Evolutionary conservation across 371 early-diverging fungal genomes (phyloP).

Genomic region (Actinomortierella ambigua): DNA sequence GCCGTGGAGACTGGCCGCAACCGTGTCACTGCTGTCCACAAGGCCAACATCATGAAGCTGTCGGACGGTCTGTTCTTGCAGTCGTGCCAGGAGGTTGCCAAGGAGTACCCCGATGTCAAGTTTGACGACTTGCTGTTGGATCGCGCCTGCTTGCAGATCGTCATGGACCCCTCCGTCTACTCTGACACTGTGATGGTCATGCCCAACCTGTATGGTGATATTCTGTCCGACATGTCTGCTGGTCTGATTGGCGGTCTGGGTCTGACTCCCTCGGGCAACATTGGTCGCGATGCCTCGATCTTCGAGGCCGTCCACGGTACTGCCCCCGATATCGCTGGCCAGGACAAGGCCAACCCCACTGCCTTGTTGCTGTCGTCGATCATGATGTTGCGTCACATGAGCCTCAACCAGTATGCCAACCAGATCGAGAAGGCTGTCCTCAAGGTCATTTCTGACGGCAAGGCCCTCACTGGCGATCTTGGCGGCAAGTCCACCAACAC

Average conservation of each 20-base stretch:
- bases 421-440: constrained; percentile 91
- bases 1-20: constrained; percentile 89
- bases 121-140: constrained; percentile 93
- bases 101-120: constrained; percentile 92
- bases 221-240: constrained; percentile 96
- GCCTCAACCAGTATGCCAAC: constrained; percentile 76
- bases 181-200: constrained; percentile 97
- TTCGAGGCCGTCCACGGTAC: constrained; percentile 99
- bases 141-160: constrained; percentile 92
- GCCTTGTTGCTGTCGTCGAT: constrained; percentile 92
- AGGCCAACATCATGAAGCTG: constrained; percentile 95
- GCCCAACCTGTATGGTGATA: constrained; percentile 99
- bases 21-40: constrained; percentile 96
- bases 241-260: constrained; percentile 99
- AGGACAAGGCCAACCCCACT: constrained; percentile 75
- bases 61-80: constrained; percentile 98
- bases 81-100: constrained; percentile 89
- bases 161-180: constrained; percentile 91
- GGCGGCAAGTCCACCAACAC: constrained; percentile 93
- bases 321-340: constrained; percentile 97
- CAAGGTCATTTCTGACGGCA: constrained; percentile 93
- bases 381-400: constrained; percentile 99
- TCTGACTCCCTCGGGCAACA: constrained; percentile 97
- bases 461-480: constrained; percentile 90
- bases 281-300: constrained; percentile 96